These are phyloP conservation scores for Eragrostis tef DNA, from an alignment of 202 grass and related monocot species.

Conservation along the genomic window DNA sequence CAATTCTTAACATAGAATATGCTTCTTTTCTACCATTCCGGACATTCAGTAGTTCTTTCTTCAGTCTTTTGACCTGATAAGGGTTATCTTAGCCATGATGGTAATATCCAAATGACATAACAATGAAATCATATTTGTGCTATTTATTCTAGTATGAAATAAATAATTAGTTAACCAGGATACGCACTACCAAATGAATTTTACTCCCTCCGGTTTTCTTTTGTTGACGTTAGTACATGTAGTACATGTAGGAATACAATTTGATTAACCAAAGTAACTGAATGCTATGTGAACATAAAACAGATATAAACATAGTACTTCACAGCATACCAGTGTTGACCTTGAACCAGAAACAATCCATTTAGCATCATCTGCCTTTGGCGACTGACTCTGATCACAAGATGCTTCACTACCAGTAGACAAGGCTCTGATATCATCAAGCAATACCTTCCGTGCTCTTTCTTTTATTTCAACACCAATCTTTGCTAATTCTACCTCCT, in stretches of 20 bases:
- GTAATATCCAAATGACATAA: slow-evolving; percentile 33
- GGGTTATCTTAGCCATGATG: slow-evolving; percentile 35
- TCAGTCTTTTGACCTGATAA: slow-evolving; percentile 76
- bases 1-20: slow-evolving; percentile 74
- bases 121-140: slow-evolving; percentile 27
- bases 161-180: slow-evolving; percentile 45
- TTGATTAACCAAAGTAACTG: slow-evolving; percentile 7
- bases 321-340: slow-evolving; percentile 67
- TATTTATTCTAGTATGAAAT: slow-evolving; percentile 12
- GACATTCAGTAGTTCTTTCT: slow-evolving; percentile 72
- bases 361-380: slow-evolving; percentile 61
- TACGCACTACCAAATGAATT: slow-evolving; percentile 29
- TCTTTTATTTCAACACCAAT: slow-evolving; percentile 79
- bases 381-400: slow-evolving; percentile 52
- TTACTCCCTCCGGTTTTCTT: neutral
- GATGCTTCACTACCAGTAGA: slow-evolving; percentile 56
- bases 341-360: slow-evolving; percentile 74
- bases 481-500: slow-evolving; percentile 95
- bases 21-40: slow-evolving; percentile 75
- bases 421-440: slow-evolving; percentile 89
- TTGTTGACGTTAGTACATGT: too few relatives aligned
- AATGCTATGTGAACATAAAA: slow-evolving; percentile 28
- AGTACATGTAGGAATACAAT: slow-evolving; percentile 29
- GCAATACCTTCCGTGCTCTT: slow-evolving; percentile 77
- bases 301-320: slow-evolving; percentile 36